Conservation (phyloP, 306 rosid species). For the Senna siamea region DNA sequence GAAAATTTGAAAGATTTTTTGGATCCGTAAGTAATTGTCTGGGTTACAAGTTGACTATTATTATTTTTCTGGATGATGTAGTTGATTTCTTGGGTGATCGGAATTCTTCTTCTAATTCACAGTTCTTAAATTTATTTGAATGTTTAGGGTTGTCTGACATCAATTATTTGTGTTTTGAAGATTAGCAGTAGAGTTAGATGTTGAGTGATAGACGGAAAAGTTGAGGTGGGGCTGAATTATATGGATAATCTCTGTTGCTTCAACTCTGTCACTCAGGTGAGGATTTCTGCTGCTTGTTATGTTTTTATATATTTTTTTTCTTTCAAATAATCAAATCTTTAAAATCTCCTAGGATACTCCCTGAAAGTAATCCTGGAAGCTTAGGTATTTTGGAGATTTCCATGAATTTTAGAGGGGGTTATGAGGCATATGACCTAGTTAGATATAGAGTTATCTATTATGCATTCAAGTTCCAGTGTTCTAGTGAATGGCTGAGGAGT, state of each 20-base stretch:
- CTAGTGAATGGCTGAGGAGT: slow-evolving; percentile 24
- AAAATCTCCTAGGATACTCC: too few species aligned
- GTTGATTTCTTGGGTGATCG: slow-evolving; percentile 46
- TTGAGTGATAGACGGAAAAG: slow-evolving; percentile 49
- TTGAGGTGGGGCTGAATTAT: slow-evolving; percentile 53
- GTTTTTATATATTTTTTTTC: background rate
- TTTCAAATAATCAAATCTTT: too few species aligned
- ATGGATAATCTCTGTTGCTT: slow-evolving; percentile 89
- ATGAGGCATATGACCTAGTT: slow-evolving; percentile 14
- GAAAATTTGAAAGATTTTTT: slow-evolving; percentile 39
- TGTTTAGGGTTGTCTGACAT: slow-evolving; percentile 31
- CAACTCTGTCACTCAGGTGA: slow-evolving; percentile 70
- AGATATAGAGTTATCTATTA: background rate
- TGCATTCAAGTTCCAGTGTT: background rate
- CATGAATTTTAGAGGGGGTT: background rate
- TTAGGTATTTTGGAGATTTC: background rate
- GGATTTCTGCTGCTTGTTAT: slow-evolving; percentile 35
- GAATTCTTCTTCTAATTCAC: slow-evolving; percentile 40
- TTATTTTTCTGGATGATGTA: slow-evolving; percentile 35
- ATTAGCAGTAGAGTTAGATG: slow-evolving; percentile 55
- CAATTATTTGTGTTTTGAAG: slow-evolving; percentile 33
- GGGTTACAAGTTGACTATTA: slow-evolving; percentile 33
- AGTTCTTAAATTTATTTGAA: slow-evolving; percentile 13
- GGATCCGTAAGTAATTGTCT: slow-evolving; percentile 51
- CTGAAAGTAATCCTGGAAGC: background rate